Base-by-base conservation (phyloP, 140 eudicot species). In the Bidens hawaiensis region DNA sequence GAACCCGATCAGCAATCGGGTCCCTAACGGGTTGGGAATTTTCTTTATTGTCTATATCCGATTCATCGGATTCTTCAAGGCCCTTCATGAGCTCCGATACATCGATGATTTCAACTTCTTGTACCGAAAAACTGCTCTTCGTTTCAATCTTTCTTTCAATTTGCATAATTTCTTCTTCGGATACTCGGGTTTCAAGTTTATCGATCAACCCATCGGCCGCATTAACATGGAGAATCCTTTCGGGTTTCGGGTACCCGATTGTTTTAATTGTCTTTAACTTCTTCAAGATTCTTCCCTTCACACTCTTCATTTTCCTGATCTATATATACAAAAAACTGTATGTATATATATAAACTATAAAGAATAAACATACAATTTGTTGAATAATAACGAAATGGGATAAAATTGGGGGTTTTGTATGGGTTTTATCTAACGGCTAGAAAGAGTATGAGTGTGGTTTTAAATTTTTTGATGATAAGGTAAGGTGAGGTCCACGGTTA, bases 61-160 rank as follows among this genome's bases (percentile, higher is more conserved):
- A 76, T 64, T 73, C 71, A 47, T 41, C 19, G 16, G 69, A 75
- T 5, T 85, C 93, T 65, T 89, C 87, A 47, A 85, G 71, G 48
- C 80, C 95, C 58, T 69, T 85, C 87, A 89, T 82, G 13, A 85
- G 87, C 73, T 85, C 94, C 0, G 79, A 51, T 6, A 85, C 90
- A 61, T 82, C 94, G 6, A 85, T 74, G 42, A 76, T 57, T 82
- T 85, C 89, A 4, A 77, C 81, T 65, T 86, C 83, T 69, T 79
- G 83, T 19, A 40, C 75, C 26, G 27, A 19, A 11, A 74, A 76
- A 49, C 14, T 15, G 62, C 57, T 61, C 26, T 48, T n/a, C n/a
- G 57, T 46, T 76, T n/a, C n/a, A n/a, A n/a, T n/a, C n/a, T n/a
- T n/a, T n/a, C n/a, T 49, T 28, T 76, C 50, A 19, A 40, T 14